These are phyloP conservation scores for Vigna mungo DNA, from an alignment of 306 rosid genomes.

Conservation along the genomic window DNA sequence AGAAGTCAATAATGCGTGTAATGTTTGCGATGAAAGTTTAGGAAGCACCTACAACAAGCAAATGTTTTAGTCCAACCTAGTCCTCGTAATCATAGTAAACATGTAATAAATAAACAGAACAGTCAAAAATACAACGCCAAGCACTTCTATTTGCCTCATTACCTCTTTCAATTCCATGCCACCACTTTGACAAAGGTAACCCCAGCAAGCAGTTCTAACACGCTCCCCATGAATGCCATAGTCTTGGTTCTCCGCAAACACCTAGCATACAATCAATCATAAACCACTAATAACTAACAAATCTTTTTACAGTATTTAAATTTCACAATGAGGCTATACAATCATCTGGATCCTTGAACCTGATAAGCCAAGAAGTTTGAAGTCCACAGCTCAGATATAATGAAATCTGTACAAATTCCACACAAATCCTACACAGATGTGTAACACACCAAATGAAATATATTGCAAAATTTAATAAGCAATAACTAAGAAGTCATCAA, in stretches of 20 bases:
- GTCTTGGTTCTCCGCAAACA: conserved; percentile 95
- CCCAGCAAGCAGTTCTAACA: conserved; percentile 99
- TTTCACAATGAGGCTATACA: conserved; percentile 47
- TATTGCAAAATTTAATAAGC: conserved; percentile 12
- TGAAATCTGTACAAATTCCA: conserved; percentile 92
- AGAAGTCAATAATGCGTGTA: conserved; percentile 83
- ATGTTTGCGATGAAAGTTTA: conserved; percentile 90
- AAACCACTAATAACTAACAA: conserved; percentile 38
- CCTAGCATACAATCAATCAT: conserved; percentile 58
- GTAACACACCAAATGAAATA: conserved; percentile 19
- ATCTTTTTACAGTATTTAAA: background rate
- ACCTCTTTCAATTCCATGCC: conserved; percentile 98
- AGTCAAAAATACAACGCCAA: conserved; percentile 40
- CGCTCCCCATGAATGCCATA: conserved; percentile 96
- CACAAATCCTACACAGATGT: conserved; percentile 80
- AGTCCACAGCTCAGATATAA: conserved; percentile 95
- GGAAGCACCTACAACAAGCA: conserved; percentile 79
- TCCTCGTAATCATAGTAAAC: conserved; percentile 24
- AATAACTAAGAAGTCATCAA: conserved; percentile 11
- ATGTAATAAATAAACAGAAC: conserved; percentile 39
- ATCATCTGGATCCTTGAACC: conserved; percentile 59
- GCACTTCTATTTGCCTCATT: conserved; percentile 40
- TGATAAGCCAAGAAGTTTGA: conserved; percentile 96
- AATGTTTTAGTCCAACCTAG: conserved; percentile 31
- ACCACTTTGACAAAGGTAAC: conserved; percentile 99